A percentile compares a stretch with the other conserved stretches of the same genome.
Evolutionary conservation across 1,284 basidiomycete species (phyloP).

Genomic region (Melampsora medusae): DNA sequence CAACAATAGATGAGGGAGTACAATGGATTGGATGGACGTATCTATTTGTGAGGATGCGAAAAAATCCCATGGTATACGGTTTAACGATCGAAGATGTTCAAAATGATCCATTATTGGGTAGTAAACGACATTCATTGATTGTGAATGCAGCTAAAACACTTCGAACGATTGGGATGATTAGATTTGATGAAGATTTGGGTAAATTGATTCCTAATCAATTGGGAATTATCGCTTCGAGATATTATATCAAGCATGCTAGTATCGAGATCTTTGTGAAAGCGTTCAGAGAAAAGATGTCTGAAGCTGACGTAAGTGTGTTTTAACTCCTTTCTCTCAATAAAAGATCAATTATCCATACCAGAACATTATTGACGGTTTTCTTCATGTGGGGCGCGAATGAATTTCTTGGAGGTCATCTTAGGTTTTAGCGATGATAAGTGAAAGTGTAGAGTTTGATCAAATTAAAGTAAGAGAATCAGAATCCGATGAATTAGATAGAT

Average conservation of each 20-base stretch:
- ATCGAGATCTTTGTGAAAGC: constrained; percentile 84
- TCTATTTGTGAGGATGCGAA: constrained; percentile 89
- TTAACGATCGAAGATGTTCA: constrained; percentile 70
- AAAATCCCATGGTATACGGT: constrained; percentile 90
- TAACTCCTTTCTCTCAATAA: constrained; percentile 88
- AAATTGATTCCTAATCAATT: constrained; percentile 76
- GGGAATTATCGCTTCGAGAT: constrained; percentile 91
- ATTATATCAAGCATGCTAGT: constrained; percentile 84
- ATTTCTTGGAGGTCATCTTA: neutral
- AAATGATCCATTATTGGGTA: constrained; percentile 75
- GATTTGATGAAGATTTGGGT: constrained; percentile 66
- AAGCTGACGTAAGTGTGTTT: constrained; percentile 82
- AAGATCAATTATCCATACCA: constrained; percentile 62
- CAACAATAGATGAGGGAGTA: constrained; percentile 80
- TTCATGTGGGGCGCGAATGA: neutral
- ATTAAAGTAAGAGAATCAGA: constrained; percentile 90
- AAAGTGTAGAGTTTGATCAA: constrained; percentile 70
- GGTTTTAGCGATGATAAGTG: constrained; percentile 54
- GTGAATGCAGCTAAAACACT: constrained; percentile 70
- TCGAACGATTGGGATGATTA: constrained; percentile 77
- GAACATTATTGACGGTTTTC: constrained; percentile 53
- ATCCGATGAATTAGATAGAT: constrained; percentile 72
- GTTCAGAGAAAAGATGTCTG: constrained; percentile 82
- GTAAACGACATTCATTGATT: constrained; percentile 72
- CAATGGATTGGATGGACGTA: constrained; percentile 98